Base-by-base conservation (phyloP, 768 basidiomycete species). In the Termitomyces sp. region DNA sequence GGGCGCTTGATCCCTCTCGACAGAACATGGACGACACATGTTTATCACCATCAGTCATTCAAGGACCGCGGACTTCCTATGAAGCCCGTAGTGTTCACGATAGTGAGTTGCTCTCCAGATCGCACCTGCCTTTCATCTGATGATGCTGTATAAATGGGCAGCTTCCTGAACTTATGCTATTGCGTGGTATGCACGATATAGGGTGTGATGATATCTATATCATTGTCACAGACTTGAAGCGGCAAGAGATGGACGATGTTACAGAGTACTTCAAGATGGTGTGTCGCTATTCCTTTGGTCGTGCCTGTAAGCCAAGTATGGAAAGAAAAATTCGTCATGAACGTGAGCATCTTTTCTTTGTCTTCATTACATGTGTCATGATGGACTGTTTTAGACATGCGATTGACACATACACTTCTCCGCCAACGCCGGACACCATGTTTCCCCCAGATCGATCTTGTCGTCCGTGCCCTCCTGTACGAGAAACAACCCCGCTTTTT, bases 81-180 rank as follows among this genome's bases (percentile, higher is more conserved):
- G 87, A 85, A 88, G 80, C 88, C 85, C 6, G 88, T 90, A 2
- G 85, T 90, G 0, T 88, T 88, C 65, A 89, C 88, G 49, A 88
- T 90, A 86, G 88, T 88, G 64, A 62, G 77, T 67, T 36, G 45
- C 36, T 22, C 30, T 62, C 13, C 22, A 26, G 32, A 52, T 61
- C 53, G 48, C 61, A 20, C 32, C 18, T 20, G 46, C 51, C 47
- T 54, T 49, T 38, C 55, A 49, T 43, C 53, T 58, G 36, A 58
- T 58, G 52, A 58, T 61, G 32, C 13, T 54, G n/a, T 36, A 45
- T 57, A 45, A 56, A 42, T 56, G 20, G 30, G 24, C 62, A 90
- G 88, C 76, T 90, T 43, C 88, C 88, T 32, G 88, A 90, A 70
- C 79, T 90, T 26, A 88, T 90, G 86, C 77, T 90, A 49, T 72